Conservation (phyloP, 1,284 basidiomycete species). For the Moesziomyces globuligerus region DNA sequence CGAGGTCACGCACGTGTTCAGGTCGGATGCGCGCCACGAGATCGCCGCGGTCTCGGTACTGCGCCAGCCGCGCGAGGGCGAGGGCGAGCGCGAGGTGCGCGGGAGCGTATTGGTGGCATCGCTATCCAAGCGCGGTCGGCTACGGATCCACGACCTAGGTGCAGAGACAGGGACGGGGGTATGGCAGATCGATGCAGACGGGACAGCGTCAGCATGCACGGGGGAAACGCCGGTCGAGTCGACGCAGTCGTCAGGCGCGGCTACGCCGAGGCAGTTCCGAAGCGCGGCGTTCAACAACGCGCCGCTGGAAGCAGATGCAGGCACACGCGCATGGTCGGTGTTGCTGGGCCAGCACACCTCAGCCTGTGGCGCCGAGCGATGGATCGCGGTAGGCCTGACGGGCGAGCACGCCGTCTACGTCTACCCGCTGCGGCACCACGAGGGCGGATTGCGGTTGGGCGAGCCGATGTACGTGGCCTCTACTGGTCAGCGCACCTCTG, state of each 20-base stretch:
- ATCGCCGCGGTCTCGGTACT: constrained; percentile 11
- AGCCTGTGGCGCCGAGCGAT: no score
- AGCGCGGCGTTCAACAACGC: constrained; percentile 42
- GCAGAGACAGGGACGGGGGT: background rate
- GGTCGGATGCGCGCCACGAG: constrained; percentile 2
- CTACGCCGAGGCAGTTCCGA: constrained; percentile 22
- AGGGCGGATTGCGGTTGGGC: background rate
- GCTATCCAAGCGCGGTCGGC: constrained; percentile 9
- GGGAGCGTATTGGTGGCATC: constrained; percentile 8
- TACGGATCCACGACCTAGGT: constrained; percentile 3
- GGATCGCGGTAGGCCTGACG: constrained; percentile 32
- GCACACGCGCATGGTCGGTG: constrained; percentile 35
- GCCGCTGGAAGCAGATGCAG: background rate
- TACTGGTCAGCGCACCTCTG: constrained; percentile 11
- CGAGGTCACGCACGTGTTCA: background rate
- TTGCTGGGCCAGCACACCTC: constrained; percentile 11
- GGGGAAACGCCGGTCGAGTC: no score
- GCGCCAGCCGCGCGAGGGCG: no score
- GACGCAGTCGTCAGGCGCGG: constrained; percentile 7
- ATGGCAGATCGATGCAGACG: constrained; percentile 8
- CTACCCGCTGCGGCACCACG: constrained; percentile 9
- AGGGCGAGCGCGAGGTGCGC: background rate
- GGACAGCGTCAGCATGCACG: background rate
- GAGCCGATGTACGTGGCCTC: constrained; percentile 22
- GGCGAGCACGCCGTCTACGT: constrained; percentile 28